Percentiles rank a stretch among this genome's conserved stretches.
Conservation (phyloP, 1,139 yeast genomes). For the Protomyces gravidus region DNA sequence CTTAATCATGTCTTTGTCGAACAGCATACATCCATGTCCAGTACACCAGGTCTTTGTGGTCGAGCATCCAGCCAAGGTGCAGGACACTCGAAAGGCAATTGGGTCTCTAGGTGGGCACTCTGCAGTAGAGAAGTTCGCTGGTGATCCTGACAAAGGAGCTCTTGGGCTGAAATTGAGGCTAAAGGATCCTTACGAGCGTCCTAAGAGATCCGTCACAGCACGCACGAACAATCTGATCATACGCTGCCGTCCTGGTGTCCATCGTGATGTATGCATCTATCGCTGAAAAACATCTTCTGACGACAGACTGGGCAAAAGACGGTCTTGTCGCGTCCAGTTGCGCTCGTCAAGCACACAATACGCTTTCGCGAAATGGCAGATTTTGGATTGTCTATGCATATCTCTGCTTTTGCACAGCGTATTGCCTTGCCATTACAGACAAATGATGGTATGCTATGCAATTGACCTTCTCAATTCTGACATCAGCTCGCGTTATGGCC, state of each 20-base stretch:
- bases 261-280: no score
- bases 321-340: constrained; percentile 41
- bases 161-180: constrained; percentile 63
- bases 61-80: constrained; percentile 75
- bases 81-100: constrained; percentile 60
- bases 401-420: constrained; percentile 50
- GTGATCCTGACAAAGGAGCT: constrained; percentile 5
- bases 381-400: constrained; percentile 67
- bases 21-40: neutral
- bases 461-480: neutral
- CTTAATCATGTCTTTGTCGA: no score
- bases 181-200: constrained; percentile 75
- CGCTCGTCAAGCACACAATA: constrained; percentile 64
- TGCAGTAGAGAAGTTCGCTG: constrained; percentile 10
- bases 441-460: constrained; percentile 41
- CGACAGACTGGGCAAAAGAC: neutral
- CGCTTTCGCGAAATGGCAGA: constrained; percentile 84
- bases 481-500: neutral
- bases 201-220: constrained; percentile 52
- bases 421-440: constrained; percentile 45
- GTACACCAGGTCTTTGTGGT: constrained; percentile 40
- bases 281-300: no score
- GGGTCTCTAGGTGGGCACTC: constrained; percentile 34
- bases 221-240: constrained; percentile 40
- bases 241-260: constrained; percentile 1